Conservation (phyloP, 371 early-diverging fungal species). For the Rhizopus arrhizus region DNA sequence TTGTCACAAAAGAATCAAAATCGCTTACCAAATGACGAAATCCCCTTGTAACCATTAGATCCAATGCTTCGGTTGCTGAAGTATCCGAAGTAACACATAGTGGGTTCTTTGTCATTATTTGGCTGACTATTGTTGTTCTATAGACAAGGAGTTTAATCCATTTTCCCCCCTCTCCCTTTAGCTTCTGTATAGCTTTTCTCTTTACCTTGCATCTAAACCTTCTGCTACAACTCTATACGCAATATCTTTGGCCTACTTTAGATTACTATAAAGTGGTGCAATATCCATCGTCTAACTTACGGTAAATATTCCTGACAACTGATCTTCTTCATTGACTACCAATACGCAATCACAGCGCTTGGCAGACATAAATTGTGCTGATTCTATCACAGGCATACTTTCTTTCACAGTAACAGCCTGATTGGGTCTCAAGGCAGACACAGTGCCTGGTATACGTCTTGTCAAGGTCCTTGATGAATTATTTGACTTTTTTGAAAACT, state of each 20-base stretch:
- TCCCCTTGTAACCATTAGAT: constrained; percentile 89
- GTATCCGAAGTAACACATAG: constrained; percentile 83
- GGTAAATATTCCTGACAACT: constrained; percentile 94
- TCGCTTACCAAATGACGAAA: constrained; percentile 88
- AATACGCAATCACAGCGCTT: constrained; percentile 94
- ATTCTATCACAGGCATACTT: constrained; percentile 85
- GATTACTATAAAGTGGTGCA: background rate
- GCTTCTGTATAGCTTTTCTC: background rate
- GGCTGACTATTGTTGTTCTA: constrained; percentile 72
- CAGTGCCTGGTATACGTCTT: constrained; percentile 76
- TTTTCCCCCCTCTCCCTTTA: background rate
- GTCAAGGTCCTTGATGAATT: constrained; percentile 38
- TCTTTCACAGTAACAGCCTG: constrained; percentile 91
- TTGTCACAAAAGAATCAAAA: background rate
- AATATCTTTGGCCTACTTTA: constrained; percentile 49
- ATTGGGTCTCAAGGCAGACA: constrained; percentile 83
- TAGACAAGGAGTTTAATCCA: background rate
- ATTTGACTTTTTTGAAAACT: constrained; percentile 65
- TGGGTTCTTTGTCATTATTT: constrained; percentile 92
- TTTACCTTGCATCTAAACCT: constrained; percentile 48
- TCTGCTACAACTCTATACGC: constrained; percentile 55
- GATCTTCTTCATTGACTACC: constrained; percentile 89
- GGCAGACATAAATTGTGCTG: constrained; percentile 97
- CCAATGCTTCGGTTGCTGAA: constrained; percentile 89
- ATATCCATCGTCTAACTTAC: constrained; percentile 18